Evolutionary conservation across 331 rosid genomes (phyloP).

Genomic region (Phaseolus coccineus): DNA sequence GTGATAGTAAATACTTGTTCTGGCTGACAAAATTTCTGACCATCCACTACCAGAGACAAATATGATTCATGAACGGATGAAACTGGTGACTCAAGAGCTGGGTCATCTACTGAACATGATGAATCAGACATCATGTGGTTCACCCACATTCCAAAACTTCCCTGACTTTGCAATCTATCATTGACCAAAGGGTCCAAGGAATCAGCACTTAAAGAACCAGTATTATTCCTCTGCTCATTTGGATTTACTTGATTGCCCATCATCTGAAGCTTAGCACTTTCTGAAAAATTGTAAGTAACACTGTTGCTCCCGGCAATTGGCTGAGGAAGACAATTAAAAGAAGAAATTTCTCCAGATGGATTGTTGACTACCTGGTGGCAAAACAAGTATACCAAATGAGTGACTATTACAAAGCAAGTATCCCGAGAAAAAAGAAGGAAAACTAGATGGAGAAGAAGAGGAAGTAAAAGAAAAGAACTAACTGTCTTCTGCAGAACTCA

Average conservation of each 20-base stretch:
- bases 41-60: conserved; percentile 53
- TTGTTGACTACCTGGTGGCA: conserved; percentile 62
- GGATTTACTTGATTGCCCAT: conserved; percentile 52
- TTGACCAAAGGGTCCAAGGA: conserved; percentile 49
- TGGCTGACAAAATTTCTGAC: conserved; percentile 61
- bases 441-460: neutral
- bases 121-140: conserved; percentile 65
- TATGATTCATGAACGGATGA: conserved; percentile 57
- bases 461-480: conserved; percentile 14
- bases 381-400: conserved; percentile 12
- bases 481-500: neutral
- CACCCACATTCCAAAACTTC: conserved; percentile 92
- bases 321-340: conserved; percentile 53
- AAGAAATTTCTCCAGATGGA: conserved; percentile 51
- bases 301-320: conserved; percentile 47
- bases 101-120: conserved; percentile 61
- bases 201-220: conserved; percentile 43
- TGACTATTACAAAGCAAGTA: conserved; percentile 20
- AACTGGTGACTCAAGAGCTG: conserved; percentile 62
- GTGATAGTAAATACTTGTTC: conserved; percentile 80
- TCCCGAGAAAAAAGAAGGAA: neutral
- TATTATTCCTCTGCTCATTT: conserved; percentile 51
- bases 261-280: conserved; percentile 49
- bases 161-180: conserved; percentile 77
- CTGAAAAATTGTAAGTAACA: conserved; percentile 51